phyloP scores from a whole-genome alignment of 345 rosid genomes.

The Lepidium africanum region DNA sequence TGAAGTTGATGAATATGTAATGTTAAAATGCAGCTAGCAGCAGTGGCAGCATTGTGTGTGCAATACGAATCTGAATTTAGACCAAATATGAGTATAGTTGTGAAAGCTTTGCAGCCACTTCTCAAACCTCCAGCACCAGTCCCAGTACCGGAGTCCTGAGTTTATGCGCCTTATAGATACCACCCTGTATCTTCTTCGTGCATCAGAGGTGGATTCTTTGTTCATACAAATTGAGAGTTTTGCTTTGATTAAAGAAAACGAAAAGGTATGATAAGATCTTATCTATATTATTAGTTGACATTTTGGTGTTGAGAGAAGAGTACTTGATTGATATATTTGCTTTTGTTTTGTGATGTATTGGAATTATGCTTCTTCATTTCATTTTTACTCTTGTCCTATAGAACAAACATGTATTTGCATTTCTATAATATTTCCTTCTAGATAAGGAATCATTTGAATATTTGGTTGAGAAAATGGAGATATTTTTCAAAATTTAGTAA shows the following conservation, averaged over 20 bases:
- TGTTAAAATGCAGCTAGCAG: conserved; percentile 61
- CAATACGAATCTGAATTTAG: conserved; percentile 89
- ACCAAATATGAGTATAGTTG: conserved; percentile 90
- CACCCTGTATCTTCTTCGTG: too few species aligned
- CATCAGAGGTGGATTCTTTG: conserved; percentile 11
- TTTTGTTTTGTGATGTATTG: background rate
- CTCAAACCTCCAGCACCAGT: conserved; percentile 57
- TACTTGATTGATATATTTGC: background rate
- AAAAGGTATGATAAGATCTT: background rate
- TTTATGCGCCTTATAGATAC: background rate
- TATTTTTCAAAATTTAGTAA: too few species aligned
- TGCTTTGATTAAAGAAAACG: background rate
- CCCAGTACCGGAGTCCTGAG: conserved; percentile 23
- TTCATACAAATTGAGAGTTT: background rate
- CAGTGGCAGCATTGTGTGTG: conserved; percentile 83
- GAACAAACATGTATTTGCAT: conserved; percentile 4
- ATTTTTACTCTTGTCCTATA: conserved; percentile 7
- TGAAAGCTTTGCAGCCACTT: conserved; percentile 81
- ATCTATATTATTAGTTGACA: background rate
- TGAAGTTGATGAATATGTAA: background rate
- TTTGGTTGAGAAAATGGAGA: too few species aligned
- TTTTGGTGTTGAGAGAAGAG: conserved; percentile 8
- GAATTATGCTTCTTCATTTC: background rate
- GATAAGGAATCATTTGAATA: conserved; percentile 4
- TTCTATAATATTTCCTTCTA: background rate